A percentile compares a stretch with the other conserved stretches of the same genome.
Evolutionary conservation across 2,329 filamentous ascomycete genomes (phyloP).

Genomic region (Talaromyces verruculosus): DNA sequence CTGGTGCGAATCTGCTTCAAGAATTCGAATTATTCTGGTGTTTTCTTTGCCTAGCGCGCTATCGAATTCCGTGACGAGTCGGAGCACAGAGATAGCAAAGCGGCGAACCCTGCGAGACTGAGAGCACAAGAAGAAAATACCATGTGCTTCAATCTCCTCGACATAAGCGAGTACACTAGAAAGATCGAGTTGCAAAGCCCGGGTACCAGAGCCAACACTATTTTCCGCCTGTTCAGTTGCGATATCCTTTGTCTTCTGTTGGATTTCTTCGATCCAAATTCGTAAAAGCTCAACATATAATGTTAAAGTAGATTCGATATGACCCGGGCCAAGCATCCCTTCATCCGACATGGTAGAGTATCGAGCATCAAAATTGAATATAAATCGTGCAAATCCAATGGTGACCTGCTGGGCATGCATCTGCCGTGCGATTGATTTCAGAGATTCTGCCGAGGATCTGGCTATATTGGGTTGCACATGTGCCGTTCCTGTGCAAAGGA

Average conservation of each 20-base stretch:
- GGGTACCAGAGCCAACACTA: slow-evolving; percentile 61
- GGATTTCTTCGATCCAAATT: slow-evolving; percentile 98
- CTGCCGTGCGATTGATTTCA: slow-evolving; percentile 93
- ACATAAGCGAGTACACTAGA: slow-evolving; percentile 90
- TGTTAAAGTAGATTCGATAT: slow-evolving; percentile 90
- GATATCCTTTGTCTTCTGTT: slow-evolving; percentile 75
- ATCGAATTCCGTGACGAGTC: slow-evolving; percentile 91
- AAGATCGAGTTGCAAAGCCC: slow-evolving; percentile 76
- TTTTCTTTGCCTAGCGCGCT: slow-evolving; percentile 78
- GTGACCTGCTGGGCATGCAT: slow-evolving; percentile 93
- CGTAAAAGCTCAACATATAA: slow-evolving; percentile 90
- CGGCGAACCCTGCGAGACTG: slow-evolving; percentile 86
- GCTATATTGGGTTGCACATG: slow-evolving; percentile 94
- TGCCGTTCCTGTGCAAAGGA: slow-evolving; percentile 93
- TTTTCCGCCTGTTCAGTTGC: slow-evolving; percentile 65
- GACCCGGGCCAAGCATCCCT: slow-evolving; percentile 87
- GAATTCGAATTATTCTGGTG: slow-evolving; percentile 81
- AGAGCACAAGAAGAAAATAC: slow-evolving; percentile 94
- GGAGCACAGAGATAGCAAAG: slow-evolving; percentile 88
- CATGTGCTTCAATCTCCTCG: slow-evolving; percentile 94
- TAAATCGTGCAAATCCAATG: slow-evolving; percentile 94
- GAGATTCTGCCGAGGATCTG: slow-evolving; percentile 81
- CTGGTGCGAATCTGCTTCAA: slow-evolving; percentile 83
- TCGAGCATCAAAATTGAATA: slow-evolving; percentile 96
- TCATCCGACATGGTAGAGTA: slow-evolving; percentile 98